These are phyloP conservation scores for Aegilops tauschii DNA, from an alignment of 176 grass and related monocot species.

Conservation along the genomic window DNA sequence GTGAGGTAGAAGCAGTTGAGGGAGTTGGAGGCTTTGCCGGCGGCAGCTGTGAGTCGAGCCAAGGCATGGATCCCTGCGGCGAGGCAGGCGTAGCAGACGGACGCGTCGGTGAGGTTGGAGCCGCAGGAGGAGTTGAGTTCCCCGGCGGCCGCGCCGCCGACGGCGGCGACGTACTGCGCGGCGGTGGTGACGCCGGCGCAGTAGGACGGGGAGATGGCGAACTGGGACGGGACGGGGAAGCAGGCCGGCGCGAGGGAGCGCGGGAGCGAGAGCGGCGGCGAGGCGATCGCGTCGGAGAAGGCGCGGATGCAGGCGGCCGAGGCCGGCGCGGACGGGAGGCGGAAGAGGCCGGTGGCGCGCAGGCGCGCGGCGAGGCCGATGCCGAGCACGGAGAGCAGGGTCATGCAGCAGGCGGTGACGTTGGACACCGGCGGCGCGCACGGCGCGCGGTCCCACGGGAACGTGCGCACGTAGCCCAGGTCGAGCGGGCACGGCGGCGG, in stretches of 20 bases:
- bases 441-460: conserved; percentile 66
- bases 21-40: conserved; percentile 47
- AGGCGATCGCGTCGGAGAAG: conserved; percentile 42
- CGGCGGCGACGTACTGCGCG: neutral
- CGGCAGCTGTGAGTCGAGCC: conserved; percentile 44
- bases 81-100: conserved; percentile 43
- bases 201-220: conserved; percentile 53
- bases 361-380: conserved; percentile 59
- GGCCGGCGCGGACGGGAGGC: conserved; percentile 47
- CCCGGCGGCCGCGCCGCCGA: conserved; percentile 11
- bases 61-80: conserved; percentile 43
- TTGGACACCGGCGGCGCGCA: conserved; percentile 48
- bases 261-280: conserved; percentile 57
- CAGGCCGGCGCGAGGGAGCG: conserved; percentile 45
- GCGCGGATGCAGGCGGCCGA: conserved; percentile 54
- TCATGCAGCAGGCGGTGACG: conserved; percentile 55
- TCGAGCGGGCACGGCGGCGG: conserved; percentile 57
- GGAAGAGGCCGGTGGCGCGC: conserved; percentile 57
- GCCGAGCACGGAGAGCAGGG: conserved; percentile 60
- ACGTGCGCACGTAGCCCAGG: conserved; percentile 67
- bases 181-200: conserved; percentile 63
- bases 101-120: conserved; percentile 37
- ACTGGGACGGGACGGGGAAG: conserved; percentile 43
- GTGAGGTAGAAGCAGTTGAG: conserved; percentile 59
- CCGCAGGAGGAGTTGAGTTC: conserved; percentile 55